A percentile compares a stretch with the other conserved stretches of the same genome.
Conservation (phyloP, 1,284 basidiomycete species). For the Cryptococcus sp. region DNA sequence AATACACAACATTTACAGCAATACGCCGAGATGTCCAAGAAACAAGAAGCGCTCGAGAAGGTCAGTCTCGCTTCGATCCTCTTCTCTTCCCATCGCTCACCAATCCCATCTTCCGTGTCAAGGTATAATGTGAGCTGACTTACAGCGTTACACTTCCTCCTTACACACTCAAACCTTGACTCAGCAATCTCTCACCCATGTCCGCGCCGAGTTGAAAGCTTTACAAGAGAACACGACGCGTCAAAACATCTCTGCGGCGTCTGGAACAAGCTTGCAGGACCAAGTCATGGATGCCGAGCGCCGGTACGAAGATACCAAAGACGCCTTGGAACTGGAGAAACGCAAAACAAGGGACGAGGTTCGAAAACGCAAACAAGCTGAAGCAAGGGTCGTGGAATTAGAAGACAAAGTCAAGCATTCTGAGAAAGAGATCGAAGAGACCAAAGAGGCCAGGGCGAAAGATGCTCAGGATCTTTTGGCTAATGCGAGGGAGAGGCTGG, state of each 20-base stretch:
- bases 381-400: slow-evolving; percentile 59
- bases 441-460: slow-evolving; percentile 60
- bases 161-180: slow-evolving; percentile 45
- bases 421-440: slow-evolving; percentile 60
- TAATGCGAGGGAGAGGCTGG: slow-evolving; percentile 65
- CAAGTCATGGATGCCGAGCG: slow-evolving; percentile 51
- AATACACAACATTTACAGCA: slow-evolving; percentile 39
- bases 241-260: slow-evolving; percentile 20
- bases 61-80: slow-evolving; percentile 25
- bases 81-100: background rate
- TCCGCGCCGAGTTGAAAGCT: slow-evolving; percentile 35
- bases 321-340: slow-evolving; percentile 71
- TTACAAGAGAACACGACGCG: slow-evolving; percentile 22
- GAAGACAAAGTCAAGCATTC: slow-evolving; percentile 65
- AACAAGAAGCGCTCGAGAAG: slow-evolving; percentile 46
- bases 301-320: slow-evolving; percentile 74
- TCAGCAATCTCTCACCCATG: slow-evolving; percentile 42
- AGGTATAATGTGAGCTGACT: background rate
- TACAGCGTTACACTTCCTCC: slow-evolving; percentile 71
- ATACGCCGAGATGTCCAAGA: slow-evolving; percentile 35
- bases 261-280: slow-evolving; percentile 28
- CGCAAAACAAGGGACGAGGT: slow-evolving; percentile 62
- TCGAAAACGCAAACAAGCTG: slow-evolving; percentile 33
- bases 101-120: background rate
- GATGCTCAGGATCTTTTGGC: slow-evolving; percentile 66